Conservation (phyloP, 306 rosid genomes). For the Biancaea sappan region DNA sequence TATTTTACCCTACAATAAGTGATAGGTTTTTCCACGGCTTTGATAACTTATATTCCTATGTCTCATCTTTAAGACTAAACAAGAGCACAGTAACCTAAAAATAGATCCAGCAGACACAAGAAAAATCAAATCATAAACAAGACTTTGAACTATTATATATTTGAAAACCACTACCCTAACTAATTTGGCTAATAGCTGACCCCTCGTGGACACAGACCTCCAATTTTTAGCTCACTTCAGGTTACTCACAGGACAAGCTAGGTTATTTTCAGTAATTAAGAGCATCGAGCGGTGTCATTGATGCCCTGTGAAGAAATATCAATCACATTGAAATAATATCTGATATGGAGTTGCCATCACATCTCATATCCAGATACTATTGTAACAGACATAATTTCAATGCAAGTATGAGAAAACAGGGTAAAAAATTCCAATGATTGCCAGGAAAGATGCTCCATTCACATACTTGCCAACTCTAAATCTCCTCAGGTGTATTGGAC, state of each 20-base stretch:
- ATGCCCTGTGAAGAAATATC: neutral
- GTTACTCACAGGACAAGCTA: neutral
- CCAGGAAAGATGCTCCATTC: neutral
- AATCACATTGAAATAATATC: neutral
- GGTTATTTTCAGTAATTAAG: neutral
- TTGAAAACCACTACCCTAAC: neutral
- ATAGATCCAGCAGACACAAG: constrained; percentile 2
- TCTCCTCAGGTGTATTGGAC: neutral
- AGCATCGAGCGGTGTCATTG: neutral
- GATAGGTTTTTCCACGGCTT: neutral
- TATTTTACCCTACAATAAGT: no score
- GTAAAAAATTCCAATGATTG: neutral
- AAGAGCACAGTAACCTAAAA: neutral
- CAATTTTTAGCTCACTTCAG: neutral
- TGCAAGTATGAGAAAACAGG: neutral
- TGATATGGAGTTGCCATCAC: neutral
- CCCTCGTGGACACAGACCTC: neutral
- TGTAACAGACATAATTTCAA: neutral
- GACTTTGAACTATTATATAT: neutral
- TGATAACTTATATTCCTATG: neutral
- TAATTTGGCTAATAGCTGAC: neutral
- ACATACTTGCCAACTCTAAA: neutral
- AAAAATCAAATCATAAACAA: constrained; percentile 5
- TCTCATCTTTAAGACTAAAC: neutral
- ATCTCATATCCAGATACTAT: neutral